phyloP scores from a whole-genome alignment of 805 yeast species.

The Starmerella tilneyi region DNA sequence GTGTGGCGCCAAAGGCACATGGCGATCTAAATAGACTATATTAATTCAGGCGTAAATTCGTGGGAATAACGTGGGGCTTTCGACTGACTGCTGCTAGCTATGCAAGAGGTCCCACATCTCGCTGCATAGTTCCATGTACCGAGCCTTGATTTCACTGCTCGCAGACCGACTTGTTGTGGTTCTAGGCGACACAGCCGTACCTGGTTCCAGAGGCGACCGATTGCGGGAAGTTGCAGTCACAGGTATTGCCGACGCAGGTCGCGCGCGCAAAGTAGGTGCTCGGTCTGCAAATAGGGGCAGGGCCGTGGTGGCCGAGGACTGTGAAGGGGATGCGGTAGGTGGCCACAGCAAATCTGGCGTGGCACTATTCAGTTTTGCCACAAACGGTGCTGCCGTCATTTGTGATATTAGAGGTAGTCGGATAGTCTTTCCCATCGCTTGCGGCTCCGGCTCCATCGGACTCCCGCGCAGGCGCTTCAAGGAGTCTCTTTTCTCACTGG shows the following conservation, averaged over 20 bases:
- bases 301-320: neutral
- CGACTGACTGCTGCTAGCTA: no score
- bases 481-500: neutral
- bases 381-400: neutral
- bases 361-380: neutral
- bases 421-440: neutral
- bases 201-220: neutral
- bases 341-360: neutral
- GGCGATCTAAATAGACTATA: no score
- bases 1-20: no score
- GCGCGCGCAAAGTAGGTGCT: neutral
- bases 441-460: neutral
- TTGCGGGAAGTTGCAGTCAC: no score
- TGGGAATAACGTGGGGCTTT: no score
- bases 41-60: no score
- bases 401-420: neutral
- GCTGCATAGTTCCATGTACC: slow-evolving; percentile 7
- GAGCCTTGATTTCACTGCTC: neutral
- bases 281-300: neutral
- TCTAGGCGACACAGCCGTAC: neutral
- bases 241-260: no score
- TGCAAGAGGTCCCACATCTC: slow-evolving; percentile 11
- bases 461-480: neutral
- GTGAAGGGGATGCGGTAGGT: neutral
- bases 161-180: neutral